Base-by-base conservation (phyloP, 2,329 filamentous ascomycete species). In the Fusarium chuoi region DNA sequence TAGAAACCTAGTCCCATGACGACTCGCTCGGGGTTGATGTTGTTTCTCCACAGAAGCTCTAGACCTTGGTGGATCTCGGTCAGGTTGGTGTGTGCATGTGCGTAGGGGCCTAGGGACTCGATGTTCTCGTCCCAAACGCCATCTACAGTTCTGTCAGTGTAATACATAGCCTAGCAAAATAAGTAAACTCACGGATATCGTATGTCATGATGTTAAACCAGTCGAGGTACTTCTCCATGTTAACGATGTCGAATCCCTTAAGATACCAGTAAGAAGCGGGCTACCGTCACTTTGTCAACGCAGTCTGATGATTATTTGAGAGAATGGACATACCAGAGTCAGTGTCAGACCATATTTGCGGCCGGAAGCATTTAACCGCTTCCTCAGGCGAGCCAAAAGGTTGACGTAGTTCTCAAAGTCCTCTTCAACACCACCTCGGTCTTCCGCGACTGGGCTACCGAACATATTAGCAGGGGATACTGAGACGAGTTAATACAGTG, bases 121-220 rank as follows among this genome's bases (percentile, higher is more conserved):
- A 61, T 61, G 3, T 61, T 44, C 8, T 61, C 24, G 1, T 61
- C 58, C 58, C 58, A 61, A 0, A 61, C 38, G 0, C 48, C 58
- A 15, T 61, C 58, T 61, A 1, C 2, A 28, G 26, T 28, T 28
- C 26, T 28, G 26, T 28, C 6, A 28, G 26, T 28, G 26, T 28
- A 6, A 28, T 28, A 6, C 7, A 28, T 28, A 28, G 26, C 7
- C 26, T 6, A 28, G 26, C 7, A 28, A 28, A 7, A 28, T 7
- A 28, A 28, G 6, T 6, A 28, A 33, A 30, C 26, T 54, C 6
- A 44, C 46, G 79, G 2, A 82, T 70, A 63, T 87, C 84, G 42
- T 86, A 87, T 0, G 79, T 77, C 79, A 87, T 84, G 4, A 87
- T 28, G 52, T 85, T 87, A 44, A 84, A 74, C 67, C 76, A 85